Conservation (phyloP, 2,329 filamentous ascomycete species). For the Drechmeria coniospora region DNA sequence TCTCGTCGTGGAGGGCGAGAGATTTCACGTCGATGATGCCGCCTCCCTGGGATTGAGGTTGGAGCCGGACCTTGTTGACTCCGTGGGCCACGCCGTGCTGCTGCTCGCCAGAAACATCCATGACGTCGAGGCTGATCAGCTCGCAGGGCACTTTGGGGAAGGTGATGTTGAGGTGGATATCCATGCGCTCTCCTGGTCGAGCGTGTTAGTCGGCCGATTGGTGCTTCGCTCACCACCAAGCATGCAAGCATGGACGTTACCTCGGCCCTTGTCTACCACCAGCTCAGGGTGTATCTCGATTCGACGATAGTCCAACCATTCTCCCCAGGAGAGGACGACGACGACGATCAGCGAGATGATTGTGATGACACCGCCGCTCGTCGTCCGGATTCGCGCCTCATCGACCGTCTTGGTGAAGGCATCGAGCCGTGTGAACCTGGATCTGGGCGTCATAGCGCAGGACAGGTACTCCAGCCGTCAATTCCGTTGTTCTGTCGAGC, state of each 20-base stretch:
- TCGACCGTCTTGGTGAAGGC: slow-evolving; percentile 99
- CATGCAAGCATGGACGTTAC: slow-evolving; percentile 28
- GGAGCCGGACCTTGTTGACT: slow-evolving; percentile 76
- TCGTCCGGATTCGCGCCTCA: slow-evolving; percentile 90
- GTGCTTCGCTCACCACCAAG: background rate
- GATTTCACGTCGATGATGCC: slow-evolving; percentile 55
- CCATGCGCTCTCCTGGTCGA: slow-evolving; percentile 77
- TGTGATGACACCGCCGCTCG: slow-evolving; percentile 87
- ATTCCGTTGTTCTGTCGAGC: too few species aligned
- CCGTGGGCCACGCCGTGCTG: slow-evolving; percentile 90
- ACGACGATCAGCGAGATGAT: slow-evolving; percentile 81
- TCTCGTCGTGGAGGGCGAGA: slow-evolving; percentile 50
- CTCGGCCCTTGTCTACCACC: slow-evolving; percentile 91
- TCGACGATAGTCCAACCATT: slow-evolving; percentile 87
- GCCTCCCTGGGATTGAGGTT: slow-evolving; percentile 57
- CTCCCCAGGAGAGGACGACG: slow-evolving; percentile 77
- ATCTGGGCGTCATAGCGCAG: slow-evolving; percentile 64
- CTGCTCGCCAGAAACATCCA: slow-evolving; percentile 96
- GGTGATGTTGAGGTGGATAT: slow-evolving; percentile 94
- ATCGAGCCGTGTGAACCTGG: slow-evolving; percentile 88
- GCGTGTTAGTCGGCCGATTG: slow-evolving; percentile 9
- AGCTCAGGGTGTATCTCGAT: slow-evolving; percentile 81
- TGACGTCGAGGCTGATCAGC: slow-evolving; percentile 89
- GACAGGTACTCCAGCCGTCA: background rate
- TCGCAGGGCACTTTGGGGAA: slow-evolving; percentile 92